Evolutionary conservation across 495 filamentous ascomycete species (phyloP).

Genomic region (Corynascus novoguineensis): DNA sequence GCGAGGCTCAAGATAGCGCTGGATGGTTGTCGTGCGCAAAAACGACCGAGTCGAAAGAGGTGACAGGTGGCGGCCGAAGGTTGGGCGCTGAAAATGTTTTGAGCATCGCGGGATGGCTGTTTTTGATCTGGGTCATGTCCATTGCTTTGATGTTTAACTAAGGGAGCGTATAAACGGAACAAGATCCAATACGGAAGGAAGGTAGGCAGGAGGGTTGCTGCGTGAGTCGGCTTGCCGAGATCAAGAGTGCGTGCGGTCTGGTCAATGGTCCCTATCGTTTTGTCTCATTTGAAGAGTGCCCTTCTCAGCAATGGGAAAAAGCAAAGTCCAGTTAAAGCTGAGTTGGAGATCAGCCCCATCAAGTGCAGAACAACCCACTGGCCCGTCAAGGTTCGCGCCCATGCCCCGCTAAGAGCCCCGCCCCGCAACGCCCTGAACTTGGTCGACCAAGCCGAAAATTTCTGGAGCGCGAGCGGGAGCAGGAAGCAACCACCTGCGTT

Average conservation of each 20-base stretch:
- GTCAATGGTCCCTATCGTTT: too few relatives aligned
- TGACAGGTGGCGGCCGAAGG: neutral
- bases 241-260: too few relatives aligned
- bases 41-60: neutral
- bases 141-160: neutral
- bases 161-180: too few relatives aligned
- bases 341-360: neutral
- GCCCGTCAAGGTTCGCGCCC: conserved; percentile 19
- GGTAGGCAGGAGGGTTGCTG: too few relatives aligned
- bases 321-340: too few relatives aligned
- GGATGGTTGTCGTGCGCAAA: conserved; percentile 20
- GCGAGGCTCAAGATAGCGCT: conserved; percentile 14
- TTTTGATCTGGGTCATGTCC: too few relatives aligned
- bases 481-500: neutral
- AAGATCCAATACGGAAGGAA: too few relatives aligned
- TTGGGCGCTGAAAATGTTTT: neutral
- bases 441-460: conserved; percentile 1
- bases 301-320: too few relatives aligned
- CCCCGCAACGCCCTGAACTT: conserved; percentile 4
- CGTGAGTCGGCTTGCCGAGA: too few relatives aligned
- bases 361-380: neutral
- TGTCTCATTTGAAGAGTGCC: too few relatives aligned
- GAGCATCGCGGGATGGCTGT: neutral
- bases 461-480: conserved; percentile 1
- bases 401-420: conserved; percentile 2